Evolutionary conservation across 2,329 filamentous ascomycete genomes (phyloP), one percentile per base, ranked within the genome.

Genomic region (Microsporum audouinii): DNA sequence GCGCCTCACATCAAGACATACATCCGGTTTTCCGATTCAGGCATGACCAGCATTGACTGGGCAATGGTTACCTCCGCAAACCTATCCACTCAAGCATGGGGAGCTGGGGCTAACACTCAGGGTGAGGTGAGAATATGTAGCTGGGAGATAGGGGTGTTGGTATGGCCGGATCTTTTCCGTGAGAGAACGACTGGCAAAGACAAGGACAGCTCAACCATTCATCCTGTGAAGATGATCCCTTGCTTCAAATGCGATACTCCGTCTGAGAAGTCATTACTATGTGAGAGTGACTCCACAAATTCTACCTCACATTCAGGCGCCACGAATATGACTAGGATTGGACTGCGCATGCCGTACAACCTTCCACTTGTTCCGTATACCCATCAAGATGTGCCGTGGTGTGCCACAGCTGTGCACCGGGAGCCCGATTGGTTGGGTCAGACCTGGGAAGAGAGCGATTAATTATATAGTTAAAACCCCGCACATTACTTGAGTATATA

Each of bases 1-100:
- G 89, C 89, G 0, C 91, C 91, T 0, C 91, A 96, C 67, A 88
- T 95, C 70, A 96, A 96, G 72, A 95, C 90, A 0, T 96, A 94
- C 68, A 84, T 91, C 51, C 83, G 88, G 3, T 91, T 81, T 67
- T 65, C 71, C 0, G 71, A 77, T 57, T 39, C 66, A 3, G 62
- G 68, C 1, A 75, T 75, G 69, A 69, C 72, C 4, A 71, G 65
- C 0, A 85, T 95, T 43, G 88, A 94, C 69, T 96, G 91, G 91
- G 89, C 88, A 1, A 78, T 96, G 65, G 71, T 95, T 1, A 95
- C 89, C 0, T 94, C 88, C n/a, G 90, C 91, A n/a, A 96, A 95
- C 66, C 72, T 96, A 1, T 94, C 88, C 1, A 92, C 86, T 63
- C 90, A 95, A 73, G 91, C 91, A 0, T 96, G 91, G 91, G 91